Conservation (phyloP, 2,329 filamentous ascomycete genomes). For the Penicillium palitans region DNA sequence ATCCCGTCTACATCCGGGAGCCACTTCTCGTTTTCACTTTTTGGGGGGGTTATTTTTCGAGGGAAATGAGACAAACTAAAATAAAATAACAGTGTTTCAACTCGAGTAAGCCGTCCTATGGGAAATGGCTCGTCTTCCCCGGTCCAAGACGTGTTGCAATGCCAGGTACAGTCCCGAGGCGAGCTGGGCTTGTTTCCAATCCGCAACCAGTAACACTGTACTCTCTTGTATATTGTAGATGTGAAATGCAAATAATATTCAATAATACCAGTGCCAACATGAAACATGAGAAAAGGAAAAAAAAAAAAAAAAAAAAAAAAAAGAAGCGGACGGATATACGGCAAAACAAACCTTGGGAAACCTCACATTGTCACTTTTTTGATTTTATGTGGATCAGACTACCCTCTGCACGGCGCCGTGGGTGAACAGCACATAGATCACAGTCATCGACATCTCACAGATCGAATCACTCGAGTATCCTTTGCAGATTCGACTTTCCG, state of each 20-base stretch:
- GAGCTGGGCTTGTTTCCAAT: constrained; percentile 20
- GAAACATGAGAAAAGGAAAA: background rate
- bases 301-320: too few relatives aligned
- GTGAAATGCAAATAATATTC: background rate
- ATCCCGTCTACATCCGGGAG: constrained; percentile 14
- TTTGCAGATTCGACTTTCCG: background rate
- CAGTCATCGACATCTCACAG: constrained; percentile 10
- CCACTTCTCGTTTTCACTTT: constrained; percentile 4
- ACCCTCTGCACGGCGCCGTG: constrained; percentile 3
- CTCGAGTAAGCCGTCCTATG: constrained; percentile 7
- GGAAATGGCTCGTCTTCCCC: constrained; percentile 1
- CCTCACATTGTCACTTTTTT: background rate
- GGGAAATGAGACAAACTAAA: background rate
- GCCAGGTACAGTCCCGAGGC: constrained; percentile 22
- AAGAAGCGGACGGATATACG: constrained; percentile 1
- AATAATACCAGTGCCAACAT: background rate
- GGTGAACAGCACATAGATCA: constrained; percentile 5
- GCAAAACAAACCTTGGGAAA: background rate
- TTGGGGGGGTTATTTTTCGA: background rate
- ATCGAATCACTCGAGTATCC: background rate
- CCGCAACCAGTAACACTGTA: background rate
- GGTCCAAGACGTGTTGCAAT: constrained; percentile 10
- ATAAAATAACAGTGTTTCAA: constrained; percentile 3
- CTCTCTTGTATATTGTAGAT: background rate
- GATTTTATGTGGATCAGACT: constrained; percentile 5